phyloP scores from a whole-genome alignment of 164 flowering plant genomes.

The Tinospora cordifolia region DNA sequence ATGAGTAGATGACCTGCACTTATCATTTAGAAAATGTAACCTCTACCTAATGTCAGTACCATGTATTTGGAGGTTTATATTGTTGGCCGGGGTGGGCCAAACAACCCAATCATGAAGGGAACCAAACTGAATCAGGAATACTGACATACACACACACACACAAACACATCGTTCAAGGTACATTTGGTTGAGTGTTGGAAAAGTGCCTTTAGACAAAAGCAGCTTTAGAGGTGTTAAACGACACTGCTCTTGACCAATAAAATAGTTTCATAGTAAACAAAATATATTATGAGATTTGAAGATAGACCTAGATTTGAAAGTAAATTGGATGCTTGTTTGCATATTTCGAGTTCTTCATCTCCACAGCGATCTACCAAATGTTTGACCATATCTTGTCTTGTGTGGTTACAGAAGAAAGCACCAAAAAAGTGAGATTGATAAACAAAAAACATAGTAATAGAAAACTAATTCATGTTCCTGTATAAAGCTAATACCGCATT shows the following conservation, averaged over 20 bases:
- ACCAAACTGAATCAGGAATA: not conserved
- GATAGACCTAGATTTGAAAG: constrained; percentile 59
- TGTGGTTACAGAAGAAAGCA: constrained; percentile 2
- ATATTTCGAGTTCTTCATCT: constrained; percentile 49
- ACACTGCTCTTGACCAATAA: not conserved
- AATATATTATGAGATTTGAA: not conserved
- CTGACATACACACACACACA: not conserved
- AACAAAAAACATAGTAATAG: not conserved
- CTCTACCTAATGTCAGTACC: too few species aligned
- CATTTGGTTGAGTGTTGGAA: too few species aligned
- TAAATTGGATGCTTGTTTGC: constrained; percentile 39
- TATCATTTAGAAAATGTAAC: not conserved
- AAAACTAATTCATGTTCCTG: not conserved
- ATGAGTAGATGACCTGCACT: too few species aligned
- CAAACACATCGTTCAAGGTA: not conserved
- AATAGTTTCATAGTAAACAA: not conserved
- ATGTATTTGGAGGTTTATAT: not conserved
- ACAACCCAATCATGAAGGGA: not conserved
- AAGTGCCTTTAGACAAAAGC: too few species aligned
- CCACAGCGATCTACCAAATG: constrained; percentile 47
- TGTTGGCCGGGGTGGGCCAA: not conserved
- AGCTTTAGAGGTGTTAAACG: too few species aligned
- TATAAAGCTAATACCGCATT: constrained; percentile 32
- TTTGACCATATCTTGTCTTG: constrained; percentile 61
- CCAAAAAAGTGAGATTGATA: not conserved